Percentiles rank a stretch among this genome's conserved stretches.
phyloP scores from a whole-genome alignment of 345 rosid species.

The Diplotaxis tenuifolia region DNA sequence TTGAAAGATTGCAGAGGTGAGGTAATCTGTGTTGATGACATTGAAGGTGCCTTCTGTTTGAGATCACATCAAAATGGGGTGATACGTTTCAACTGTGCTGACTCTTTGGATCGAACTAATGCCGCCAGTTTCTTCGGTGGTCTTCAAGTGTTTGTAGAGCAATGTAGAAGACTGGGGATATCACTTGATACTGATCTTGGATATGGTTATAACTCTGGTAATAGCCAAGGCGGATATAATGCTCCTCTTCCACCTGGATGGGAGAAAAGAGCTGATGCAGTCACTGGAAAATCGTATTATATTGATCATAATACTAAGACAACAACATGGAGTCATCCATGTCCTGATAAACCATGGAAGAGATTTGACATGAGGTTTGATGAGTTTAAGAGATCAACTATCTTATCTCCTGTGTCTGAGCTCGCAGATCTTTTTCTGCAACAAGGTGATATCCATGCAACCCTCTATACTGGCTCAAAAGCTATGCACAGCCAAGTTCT shows the following conservation, averaged over 20 bases:
- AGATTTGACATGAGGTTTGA: conserved; percentile 92
- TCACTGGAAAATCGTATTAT: conserved; percentile 81
- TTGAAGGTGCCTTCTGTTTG: conserved; percentile 89
- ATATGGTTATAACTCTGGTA: conserved; percentile 58
- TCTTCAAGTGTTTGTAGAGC: conserved; percentile 94
- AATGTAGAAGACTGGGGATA: conserved; percentile 79
- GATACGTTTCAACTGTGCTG: conserved; percentile 94
- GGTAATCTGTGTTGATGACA: conserved; percentile 65
- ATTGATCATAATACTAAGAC: conserved; percentile 94
- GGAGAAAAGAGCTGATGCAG: conserved; percentile 94
- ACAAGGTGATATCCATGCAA: conserved; percentile 97
- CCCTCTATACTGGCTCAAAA: conserved; percentile 98
- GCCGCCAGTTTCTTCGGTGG: conserved; percentile 97
- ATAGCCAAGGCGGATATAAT: conserved; percentile 57
- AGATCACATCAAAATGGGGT: conserved; percentile 96
- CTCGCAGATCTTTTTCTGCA: conserved; percentile 93
- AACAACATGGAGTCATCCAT: conserved; percentile 96
- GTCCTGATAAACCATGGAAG: conserved; percentile 99
- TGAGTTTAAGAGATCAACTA: conserved; percentile 83
- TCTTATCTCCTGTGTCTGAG: conserved; percentile 78
- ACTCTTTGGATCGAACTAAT: conserved; percentile 96
- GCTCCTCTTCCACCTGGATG: conserved; percentile 98
- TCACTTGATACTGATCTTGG: conserved; percentile 83
- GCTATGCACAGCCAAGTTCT: conserved; percentile 99
- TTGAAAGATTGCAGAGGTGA: conserved; percentile 93